These are phyloP conservation scores for Bipolaris oryzae DNA, from an alignment of 2,329 filamentous ascomycete species.

Conservation along the genomic window DNA sequence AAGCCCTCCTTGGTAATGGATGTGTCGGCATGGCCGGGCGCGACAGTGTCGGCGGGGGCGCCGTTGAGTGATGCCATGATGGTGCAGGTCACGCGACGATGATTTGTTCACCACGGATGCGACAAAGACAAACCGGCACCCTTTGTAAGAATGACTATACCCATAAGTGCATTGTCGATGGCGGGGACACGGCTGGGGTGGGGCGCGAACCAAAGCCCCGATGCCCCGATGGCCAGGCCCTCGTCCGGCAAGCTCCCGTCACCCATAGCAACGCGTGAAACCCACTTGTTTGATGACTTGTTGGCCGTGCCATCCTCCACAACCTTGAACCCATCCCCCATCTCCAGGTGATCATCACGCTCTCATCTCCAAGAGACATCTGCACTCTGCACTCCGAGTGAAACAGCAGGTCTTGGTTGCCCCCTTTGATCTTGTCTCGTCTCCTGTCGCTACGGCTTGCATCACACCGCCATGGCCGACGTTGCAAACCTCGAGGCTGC, in stretches of 20 bases:
- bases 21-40: constrained; percentile 43
- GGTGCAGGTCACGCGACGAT: neutral
- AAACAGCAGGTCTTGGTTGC: constrained; percentile 17
- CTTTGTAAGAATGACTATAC: neutral
- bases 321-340: constrained; percentile 14
- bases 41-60: constrained; percentile 41
- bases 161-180: constrained; percentile 17
- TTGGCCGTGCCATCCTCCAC: constrained; percentile 6
- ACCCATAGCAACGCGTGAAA: constrained; percentile 15
- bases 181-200: constrained; percentile 10
- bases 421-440: constrained; percentile 17
- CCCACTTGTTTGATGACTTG: constrained; percentile 25
- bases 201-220: constrained; percentile 9
- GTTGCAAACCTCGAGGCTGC: constrained; percentile 80
- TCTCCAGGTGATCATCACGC: constrained; percentile 18
- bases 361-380: constrained; percentile 3
- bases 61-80: constrained; percentile 41
- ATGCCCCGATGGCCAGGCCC: constrained; percentile 14
- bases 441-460: constrained; percentile 18
- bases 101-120: neutral
- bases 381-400: constrained; percentile 4
- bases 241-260: neutral
- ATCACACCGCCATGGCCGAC: constrained; percentile 49
- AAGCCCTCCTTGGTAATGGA: constrained; percentile 60
- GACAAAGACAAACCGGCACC: neutral